Evolutionary conservation across 2,329 filamentous ascomycete species (phyloP), one percentile per base, ranked within the genome.

Genomic region (Delphinella strobiligena): DNA sequence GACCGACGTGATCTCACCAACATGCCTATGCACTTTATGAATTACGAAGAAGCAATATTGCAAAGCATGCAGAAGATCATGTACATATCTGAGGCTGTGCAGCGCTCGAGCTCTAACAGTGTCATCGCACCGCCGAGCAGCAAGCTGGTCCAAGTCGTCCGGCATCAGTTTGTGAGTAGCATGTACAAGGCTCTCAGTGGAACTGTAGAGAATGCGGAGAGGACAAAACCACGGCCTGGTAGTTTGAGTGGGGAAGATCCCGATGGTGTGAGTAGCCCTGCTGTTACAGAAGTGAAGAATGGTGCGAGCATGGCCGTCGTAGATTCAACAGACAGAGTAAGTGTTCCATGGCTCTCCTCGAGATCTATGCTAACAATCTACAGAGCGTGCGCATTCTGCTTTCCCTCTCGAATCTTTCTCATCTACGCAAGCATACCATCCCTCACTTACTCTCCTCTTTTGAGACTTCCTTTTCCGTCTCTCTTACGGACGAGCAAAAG

Each of bases 151-250:
- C 84, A 93, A 58, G 86, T 88, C 75, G 86, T 96, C 12, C 76
- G 88, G 47, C 82, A 79, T 47, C 86, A 93, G 54, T 98, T 98
- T 54, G 87, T 94, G 12, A 87, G 82, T 5, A 94, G 88, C 42
- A 66, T 98, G 32, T 96, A 96, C 62, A 93, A 93, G 59, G 86
- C 86, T 5, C 65, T 98, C 29, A 93, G 85, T 51, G 91, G 89
- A 16, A 89, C 98, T 78, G 87, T 98, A 1, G 91, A 96, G 61
- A 96, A 94, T 59, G 89, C 91, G 3, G 87, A 96, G 61, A 77
- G 78, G 42, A 60, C 78, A 11, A 75, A 78, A 49, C 75, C 49
- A 65, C 74, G 1, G 37, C n/a, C n/a, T n/a, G 43, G 19, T 77
- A 80, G 34, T 63, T 64, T 16, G 64, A 67, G 68, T 42, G 67